These are phyloP conservation scores for Gnomoniopsis sp. DNA, from an alignment of 2,329 filamentous ascomycete species.

Conservation along the genomic window DNA sequence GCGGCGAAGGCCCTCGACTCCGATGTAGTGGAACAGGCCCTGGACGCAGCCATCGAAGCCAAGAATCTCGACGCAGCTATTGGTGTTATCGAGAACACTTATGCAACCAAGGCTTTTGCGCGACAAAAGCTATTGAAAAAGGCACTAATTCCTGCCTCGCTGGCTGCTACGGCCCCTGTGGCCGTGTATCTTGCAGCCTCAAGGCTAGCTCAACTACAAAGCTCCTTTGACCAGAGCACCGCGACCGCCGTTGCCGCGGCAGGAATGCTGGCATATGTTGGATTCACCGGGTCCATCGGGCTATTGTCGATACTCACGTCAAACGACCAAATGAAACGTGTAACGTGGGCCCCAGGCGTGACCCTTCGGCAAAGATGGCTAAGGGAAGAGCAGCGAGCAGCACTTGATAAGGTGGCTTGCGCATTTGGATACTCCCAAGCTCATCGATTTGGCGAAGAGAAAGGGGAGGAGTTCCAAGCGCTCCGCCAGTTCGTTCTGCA, in stretches of 20 bases:
- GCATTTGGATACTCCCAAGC: constrained; percentile 89
- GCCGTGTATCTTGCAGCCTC: constrained; percentile 69
- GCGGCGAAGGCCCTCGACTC: constrained; percentile 69
- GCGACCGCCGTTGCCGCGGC: constrained; percentile 77
- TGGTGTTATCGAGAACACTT: constrained; percentile 68
- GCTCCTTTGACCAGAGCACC: constrained; percentile 70
- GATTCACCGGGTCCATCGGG: constrained; percentile 77
- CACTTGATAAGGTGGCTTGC: constrained; percentile 79
- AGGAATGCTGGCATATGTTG: constrained; percentile 79
- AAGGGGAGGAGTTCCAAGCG: constrained; percentile 83
- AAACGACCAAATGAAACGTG: constrained; percentile 93
- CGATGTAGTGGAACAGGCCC: constrained; percentile 67
- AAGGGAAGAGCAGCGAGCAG: constrained; percentile 83
- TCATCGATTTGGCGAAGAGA: constrained; percentile 81
- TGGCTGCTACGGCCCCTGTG: constrained; percentile 56
- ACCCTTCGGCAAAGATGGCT: constrained; percentile 80
- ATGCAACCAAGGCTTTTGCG: constrained; percentile 62
- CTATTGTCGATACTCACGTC: constrained; percentile 79
- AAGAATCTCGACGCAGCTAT: constrained; percentile 77
- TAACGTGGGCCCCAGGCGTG: constrained; percentile 84
- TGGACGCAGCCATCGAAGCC: constrained; percentile 75
- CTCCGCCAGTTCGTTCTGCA: constrained; percentile 79
- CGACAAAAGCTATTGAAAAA: constrained; percentile 65
- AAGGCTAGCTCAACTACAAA: constrained; percentile 63
- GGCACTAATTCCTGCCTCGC: constrained; percentile 56